A percentile compares a stretch with the other conserved stretches of the same genome.
Evolutionary conservation across 2,329 filamentous ascomycete genomes (phyloP).

Genomic region (Trichoderma lentiforme): DNA sequence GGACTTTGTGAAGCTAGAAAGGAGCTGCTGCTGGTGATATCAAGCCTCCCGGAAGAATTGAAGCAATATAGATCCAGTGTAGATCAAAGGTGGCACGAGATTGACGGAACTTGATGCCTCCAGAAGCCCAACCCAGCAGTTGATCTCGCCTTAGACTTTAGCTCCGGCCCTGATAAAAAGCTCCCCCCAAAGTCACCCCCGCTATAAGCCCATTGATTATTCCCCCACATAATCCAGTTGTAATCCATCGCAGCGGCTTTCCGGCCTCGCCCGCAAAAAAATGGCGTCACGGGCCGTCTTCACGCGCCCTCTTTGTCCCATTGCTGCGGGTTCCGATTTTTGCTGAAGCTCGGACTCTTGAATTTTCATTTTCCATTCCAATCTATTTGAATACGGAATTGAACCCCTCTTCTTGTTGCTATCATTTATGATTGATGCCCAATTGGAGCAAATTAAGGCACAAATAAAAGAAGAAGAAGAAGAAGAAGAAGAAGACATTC

Average conservation of each 20-base stretch:
- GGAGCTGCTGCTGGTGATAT: not conserved
- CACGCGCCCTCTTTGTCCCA: not conserved
- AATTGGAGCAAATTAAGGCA: not conserved
- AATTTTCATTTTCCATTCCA: not conserved
- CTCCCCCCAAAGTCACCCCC: constrained; percentile 11
- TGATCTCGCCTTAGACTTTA: not conserved
- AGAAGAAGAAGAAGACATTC: not conserved
- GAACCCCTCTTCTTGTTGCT: not conserved
- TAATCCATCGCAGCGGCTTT: not conserved
- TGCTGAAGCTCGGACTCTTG: not conserved
- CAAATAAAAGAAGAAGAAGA: not conserved
- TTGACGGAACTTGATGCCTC: not conserved
- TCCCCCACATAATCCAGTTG: not conserved
- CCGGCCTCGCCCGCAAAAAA: not conserved
- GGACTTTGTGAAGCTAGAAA: not conserved
- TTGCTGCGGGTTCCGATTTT: not conserved
- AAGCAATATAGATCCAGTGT: not conserved
- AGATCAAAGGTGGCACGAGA: not conserved
- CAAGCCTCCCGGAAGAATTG: not conserved
- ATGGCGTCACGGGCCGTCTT: constrained; percentile 20
- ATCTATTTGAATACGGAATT: not conserved
- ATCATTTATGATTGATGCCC: too few species aligned
- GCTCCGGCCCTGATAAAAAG: not conserved
- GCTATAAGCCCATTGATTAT: not conserved
- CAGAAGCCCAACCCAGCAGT: not conserved